These are phyloP conservation scores for Dalechampia spathulata DNA, from an alignment of 441 rosid genomes.

Conservation along the genomic window DNA sequence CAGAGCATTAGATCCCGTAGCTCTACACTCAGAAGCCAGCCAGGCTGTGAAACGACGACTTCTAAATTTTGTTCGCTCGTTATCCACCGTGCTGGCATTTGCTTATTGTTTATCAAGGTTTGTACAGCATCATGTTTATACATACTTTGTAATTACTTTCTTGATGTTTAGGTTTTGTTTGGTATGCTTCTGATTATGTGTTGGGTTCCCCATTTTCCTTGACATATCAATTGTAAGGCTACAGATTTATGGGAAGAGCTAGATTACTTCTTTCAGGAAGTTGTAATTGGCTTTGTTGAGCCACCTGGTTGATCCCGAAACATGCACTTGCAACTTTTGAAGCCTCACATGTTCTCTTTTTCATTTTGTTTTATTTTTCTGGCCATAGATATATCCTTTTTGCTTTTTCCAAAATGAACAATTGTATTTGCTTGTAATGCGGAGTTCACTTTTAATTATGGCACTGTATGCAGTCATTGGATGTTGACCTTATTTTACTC, in stretches of 20 bases:
- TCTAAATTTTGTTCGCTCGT: slow-evolving; percentile 62
- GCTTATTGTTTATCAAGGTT: slow-evolving; percentile 84
- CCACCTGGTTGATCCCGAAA: background rate
- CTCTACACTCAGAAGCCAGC: slow-evolving; percentile 63
- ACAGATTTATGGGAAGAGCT: background rate
- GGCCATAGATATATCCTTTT: too few species aligned
- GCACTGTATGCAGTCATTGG: background rate
- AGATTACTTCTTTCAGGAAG: background rate
- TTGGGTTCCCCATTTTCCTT: background rate
- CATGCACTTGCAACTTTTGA: background rate
- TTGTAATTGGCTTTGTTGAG: background rate
- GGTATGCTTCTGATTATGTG: background rate
- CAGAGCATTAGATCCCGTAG: slow-evolving; percentile 76
- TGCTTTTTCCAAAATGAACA: too few species aligned
- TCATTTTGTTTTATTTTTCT: background rate
- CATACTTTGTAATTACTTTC: background rate
- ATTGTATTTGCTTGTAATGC: background rate
- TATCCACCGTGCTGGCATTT: slow-evolving; percentile 75
- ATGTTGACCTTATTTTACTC: background rate
- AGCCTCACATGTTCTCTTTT: background rate
- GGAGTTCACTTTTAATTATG: background rate
- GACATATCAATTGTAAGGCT: background rate
- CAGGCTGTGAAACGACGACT: slow-evolving; percentile 70
- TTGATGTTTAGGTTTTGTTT: slow-evolving; percentile 2
- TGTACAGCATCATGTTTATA: background rate